phyloP scores from a whole-genome alignment of 768 basidiomycete genomes.

The Gloeophyllum trabeum region DNA sequence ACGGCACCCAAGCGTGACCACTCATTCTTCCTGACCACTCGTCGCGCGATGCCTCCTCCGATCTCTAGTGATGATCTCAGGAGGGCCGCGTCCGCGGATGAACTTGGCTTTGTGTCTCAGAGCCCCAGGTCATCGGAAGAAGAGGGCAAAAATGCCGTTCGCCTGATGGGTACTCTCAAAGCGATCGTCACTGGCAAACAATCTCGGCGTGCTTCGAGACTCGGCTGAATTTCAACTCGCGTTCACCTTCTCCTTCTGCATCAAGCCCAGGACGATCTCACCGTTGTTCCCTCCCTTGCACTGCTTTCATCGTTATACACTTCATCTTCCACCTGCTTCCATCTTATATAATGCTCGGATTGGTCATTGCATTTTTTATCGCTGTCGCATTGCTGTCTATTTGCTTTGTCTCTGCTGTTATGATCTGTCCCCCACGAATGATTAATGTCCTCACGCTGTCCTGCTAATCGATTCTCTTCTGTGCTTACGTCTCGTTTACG shows the following conservation, averaged over 20 bases:
- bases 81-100: constrained; percentile 44
- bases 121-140: constrained; percentile 21
- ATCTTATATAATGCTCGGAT: neutral
- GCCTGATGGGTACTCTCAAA: constrained; percentile 63
- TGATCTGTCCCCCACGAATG: neutral
- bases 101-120: constrained; percentile 43
- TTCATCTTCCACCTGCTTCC: neutral
- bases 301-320: constrained; percentile 1
- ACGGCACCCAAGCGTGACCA: constrained; percentile 23
- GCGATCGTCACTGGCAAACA: constrained; percentile 59
- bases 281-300: constrained; percentile 4
- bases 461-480: too few species aligned
- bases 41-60: constrained; percentile 57
- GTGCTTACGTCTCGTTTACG: too few species aligned
- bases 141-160: constrained; percentile 36
- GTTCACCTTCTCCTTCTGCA: constrained; percentile 6
- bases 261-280: constrained; percentile 5
- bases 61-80: constrained; percentile 56
- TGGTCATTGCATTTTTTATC: neutral
- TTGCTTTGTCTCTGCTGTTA: neutral
- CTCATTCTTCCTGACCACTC: constrained; percentile 31
- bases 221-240: constrained; percentile 17
- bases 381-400: neutral
- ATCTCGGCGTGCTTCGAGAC: constrained; percentile 39
- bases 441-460: too few species aligned